phyloP scores from a whole-genome alignment of 176 grass and related monocot species.

The Oryza punctata region DNA sequence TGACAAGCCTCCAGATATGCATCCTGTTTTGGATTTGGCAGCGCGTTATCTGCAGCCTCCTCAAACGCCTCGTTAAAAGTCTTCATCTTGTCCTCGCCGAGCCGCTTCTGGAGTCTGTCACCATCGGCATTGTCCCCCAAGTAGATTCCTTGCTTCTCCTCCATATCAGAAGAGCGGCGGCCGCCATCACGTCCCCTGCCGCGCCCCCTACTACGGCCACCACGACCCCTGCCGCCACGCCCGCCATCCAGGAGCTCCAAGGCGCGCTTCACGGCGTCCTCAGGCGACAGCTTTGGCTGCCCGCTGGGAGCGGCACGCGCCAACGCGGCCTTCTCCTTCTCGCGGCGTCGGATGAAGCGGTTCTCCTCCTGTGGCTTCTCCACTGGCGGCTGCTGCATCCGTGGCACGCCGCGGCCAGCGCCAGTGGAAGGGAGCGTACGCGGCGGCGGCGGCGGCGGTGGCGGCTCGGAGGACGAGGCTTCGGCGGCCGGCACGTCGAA shows the following conservation, averaged over 20 bases:
- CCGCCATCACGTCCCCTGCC: neutral
- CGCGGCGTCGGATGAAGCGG: constrained; percentile 49
- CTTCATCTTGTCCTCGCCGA: constrained; percentile 65
- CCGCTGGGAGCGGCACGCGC: neutral
- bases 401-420: constrained; percentile 65
- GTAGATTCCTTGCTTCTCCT: neutral
- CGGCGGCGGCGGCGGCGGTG: neutral
- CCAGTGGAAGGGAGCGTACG: constrained; percentile 38
- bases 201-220: constrained; percentile 38
- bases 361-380: constrained; percentile 49
- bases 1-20: constrained; percentile 49
- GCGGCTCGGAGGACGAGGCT: neutral
- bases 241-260: constrained; percentile 52
- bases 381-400: neutral
- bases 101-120: constrained; percentile 56
- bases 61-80: constrained; percentile 52
- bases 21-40: constrained; percentile 46
- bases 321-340: neutral
- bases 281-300: constrained; percentile 30
- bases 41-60: constrained; percentile 30
- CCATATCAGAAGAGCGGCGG: neutral
- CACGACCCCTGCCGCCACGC: constrained; percentile 36
- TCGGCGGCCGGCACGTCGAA: constrained; percentile 6
- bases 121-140: constrained; percentile 54
- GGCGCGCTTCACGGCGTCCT: constrained; percentile 68